These are phyloP conservation scores for Rhododendron henanense DNA, from an alignment of 148 eudicot species.

Conservation along the genomic window DNA sequence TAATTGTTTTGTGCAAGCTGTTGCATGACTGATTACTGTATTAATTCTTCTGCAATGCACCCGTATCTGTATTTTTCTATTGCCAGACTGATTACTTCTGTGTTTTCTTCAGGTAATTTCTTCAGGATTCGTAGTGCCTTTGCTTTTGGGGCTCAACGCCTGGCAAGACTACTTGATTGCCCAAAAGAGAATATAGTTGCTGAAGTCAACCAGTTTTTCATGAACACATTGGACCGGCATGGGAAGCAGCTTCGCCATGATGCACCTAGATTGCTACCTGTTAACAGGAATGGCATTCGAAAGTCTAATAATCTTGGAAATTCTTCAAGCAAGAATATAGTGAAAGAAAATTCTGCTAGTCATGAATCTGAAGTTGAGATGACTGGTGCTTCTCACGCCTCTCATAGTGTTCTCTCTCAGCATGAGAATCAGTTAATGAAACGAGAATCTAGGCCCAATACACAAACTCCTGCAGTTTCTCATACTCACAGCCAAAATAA, in stretches of 20 bases:
- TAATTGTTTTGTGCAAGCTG: not conserved
- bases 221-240: conserved; percentile 58
- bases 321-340: conserved; percentile 13
- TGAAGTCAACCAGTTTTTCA: conserved; percentile 51
- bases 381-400: not conserved
- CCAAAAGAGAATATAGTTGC: conserved; percentile 36
- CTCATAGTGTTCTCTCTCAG: conserved; percentile 9
- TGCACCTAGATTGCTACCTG: conserved; percentile 19
- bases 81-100: not conserved
- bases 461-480: not conserved
- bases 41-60: not conserved
- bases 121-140: conserved; percentile 68
- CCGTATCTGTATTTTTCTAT: not conserved
- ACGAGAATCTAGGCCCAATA: conserved; percentile 2
- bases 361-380: conserved; percentile 12
- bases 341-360: conserved; percentile 3
- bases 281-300: conserved; percentile 8
- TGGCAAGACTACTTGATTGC: conserved; percentile 45
- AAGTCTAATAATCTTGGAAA: not conserved
- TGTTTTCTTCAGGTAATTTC: conserved; percentile 48
- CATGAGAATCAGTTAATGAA: not conserved
- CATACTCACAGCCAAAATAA: conserved; percentile 11
- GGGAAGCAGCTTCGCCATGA: conserved; percentile 50
- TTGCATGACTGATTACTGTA: not conserved
- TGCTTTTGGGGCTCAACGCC: conserved; percentile 48